Base-by-base conservation (phyloP, 1,284 basidiomycete species). In the Trichosporon coremiiforme region DNA sequence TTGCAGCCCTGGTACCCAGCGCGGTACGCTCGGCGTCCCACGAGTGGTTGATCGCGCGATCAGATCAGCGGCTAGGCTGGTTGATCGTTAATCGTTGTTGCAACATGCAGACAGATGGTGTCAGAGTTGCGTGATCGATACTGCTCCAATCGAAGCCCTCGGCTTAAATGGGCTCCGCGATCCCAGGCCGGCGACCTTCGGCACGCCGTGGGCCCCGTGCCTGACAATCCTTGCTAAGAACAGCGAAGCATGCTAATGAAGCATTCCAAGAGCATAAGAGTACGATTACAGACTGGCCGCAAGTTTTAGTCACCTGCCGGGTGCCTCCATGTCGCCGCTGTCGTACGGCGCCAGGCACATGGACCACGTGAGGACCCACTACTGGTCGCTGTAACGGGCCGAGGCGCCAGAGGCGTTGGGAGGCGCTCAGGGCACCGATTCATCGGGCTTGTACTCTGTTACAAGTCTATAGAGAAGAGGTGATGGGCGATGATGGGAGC, bases 111-210 rank as follows among this genome's bases (percentile, higher is more conserved):
- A 62, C n/a, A 62, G 57, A 62, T 62, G 57, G 57, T 62, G 57
- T 62, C 57, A 62, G 57, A 33, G 29, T 62, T 62, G 57, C 57
- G 57, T 62, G 57, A 62, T 62, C 57, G 22, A 62, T 7, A 33
- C 17, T n/a, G 57, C 57, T 33, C 57, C 57, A 62, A 62, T 53
- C 41, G 17, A n/a, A 8, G 15, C 15, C 17, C n/a, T 17, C 41
- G 41, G 41, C 41, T 5, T n/a, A 45, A 45, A n/a, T 45, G 41
- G 41, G 41, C 41, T 45, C 41, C 41, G 17, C 41, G 50, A 6
- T 22, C 50, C 9, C 9, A 2, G 50, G 22, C 50, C 50, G 50
- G 50, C 50, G 50, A 53, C 50, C 50, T 53, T 10, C 20, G 10
- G 20, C 15, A n/a, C 20, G 41, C 6, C 15, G 50, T 25, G 15